Evolutionary conservation across 352 stramenopile species (phyloP), one percentile per base, ranked within the genome.

Genomic region (Phytophthora pseudosyringae): DNA sequence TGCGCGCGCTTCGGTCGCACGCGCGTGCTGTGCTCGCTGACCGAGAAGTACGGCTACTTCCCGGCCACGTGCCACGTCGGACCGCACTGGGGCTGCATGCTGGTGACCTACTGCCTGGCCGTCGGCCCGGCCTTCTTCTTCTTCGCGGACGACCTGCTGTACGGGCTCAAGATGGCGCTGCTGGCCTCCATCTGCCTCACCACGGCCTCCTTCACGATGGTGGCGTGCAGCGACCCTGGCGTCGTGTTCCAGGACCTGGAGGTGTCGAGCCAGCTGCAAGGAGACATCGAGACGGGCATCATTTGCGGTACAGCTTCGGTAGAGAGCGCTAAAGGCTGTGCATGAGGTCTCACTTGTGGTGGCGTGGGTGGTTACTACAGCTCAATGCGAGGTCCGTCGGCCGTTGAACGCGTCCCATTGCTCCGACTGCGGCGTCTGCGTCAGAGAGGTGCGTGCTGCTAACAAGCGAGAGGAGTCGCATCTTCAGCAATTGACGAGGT

Each of bases 401-500:
- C 86, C 86, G 15, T 68, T 82, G 29, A 77, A 86, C 29, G 86
- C 86, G 6, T 91, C 85, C 3, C 86, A 95, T 63, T 95, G 86
- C 67, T 82, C 81, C 28, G 86, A 95, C 55, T 95, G 86, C 58
- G 80, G 79, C 21, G 81, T 93, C 9, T 95, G 86, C 55, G 69
- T 94, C 10, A 55, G 73, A 43, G 73, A 88, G 70, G 86, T 94
- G 43, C 16, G 53, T 59, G 13, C 26, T 68, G 21, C 16, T 48
- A 12, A 9, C 13, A 25, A 15, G 9, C 38, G 13, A 50, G 0
- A 40, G 40, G 13, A 31, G 15, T 16, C 31, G 25, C 5, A 8
- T 15, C 8, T 46, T 21, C 21, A 21, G 1, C 3, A 15, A 4
- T 47, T 57, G 38, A 45, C 39, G 47, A 4, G 28, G 18, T 40